These are phyloP conservation scores for Candida krabiensis DNA, from an alignment of 805 yeast genomes.

Conservation along the genomic window DNA sequence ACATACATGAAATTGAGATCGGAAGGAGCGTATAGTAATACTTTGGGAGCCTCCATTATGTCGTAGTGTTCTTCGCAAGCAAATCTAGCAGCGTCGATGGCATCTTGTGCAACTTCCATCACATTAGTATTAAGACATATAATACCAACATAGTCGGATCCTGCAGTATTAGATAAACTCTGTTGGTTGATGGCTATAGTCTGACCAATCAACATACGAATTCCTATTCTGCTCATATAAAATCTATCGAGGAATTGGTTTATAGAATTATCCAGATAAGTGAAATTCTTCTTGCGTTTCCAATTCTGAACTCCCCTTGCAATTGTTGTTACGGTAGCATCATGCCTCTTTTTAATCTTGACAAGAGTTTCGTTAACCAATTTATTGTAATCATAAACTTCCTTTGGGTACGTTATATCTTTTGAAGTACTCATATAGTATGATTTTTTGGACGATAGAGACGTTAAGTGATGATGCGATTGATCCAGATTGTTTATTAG, in stretches of 20 bases:
- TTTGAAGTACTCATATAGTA: constrained; percentile 55
- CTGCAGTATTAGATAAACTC: constrained; percentile 39
- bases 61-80: constrained; percentile 93
- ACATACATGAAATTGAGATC: constrained; percentile 86
- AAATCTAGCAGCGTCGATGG: constrained; percentile 85
- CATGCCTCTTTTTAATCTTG: constrained; percentile 79
- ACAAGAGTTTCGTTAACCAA: constrained; percentile 63
- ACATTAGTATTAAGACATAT: constrained; percentile 84
- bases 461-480: constrained; percentile 10
- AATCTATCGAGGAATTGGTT: constrained; percentile 83
- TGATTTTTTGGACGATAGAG: constrained; percentile 32
- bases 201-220: constrained; percentile 93
- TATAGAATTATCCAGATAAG: constrained; percentile 64
- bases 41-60: constrained; percentile 80
- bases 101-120: constrained; percentile 79
- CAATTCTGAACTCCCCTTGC: constrained; percentile 93
- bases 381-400: constrained; percentile 69
- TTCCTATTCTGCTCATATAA: constrained; percentile 89
- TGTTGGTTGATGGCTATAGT: constrained; percentile 66
- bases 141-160: constrained; percentile 79
- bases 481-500: constrained; percentile 11
- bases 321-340: constrained; percentile 88
- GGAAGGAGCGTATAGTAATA: constrained; percentile 72
- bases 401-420: constrained; percentile 67
- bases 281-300: constrained; percentile 53